phyloP scores from a whole-genome alignment of 2,329 filamentous ascomycete species.

The Trichoderma brevicompactum region DNA sequence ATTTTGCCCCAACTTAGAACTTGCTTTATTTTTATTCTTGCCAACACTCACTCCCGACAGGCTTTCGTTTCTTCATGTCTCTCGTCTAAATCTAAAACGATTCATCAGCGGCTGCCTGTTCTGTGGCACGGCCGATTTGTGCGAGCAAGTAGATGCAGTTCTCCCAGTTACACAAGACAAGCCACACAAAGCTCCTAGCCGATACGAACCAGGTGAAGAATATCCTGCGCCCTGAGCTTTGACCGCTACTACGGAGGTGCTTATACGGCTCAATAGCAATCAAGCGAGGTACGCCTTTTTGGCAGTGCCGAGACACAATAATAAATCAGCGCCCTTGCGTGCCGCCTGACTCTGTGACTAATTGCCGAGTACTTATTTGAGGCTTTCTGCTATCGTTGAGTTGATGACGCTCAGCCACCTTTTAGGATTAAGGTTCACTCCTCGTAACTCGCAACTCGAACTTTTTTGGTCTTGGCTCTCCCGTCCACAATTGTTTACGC shows the following conservation, averaged over 20 bases:
- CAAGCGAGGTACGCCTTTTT: too few relatives aligned
- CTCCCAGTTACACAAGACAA: background rate
- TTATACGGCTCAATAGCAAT: background rate
- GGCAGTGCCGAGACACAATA: background rate
- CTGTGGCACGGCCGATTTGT: conserved; percentile 2
- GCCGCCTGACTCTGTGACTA: too few relatives aligned
- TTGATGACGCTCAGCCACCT: too few relatives aligned
- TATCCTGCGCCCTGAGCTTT: background rate
- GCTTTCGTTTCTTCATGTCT: background rate
- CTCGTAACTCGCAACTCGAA: too few relatives aligned
- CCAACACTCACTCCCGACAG: background rate
- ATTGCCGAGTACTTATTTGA: background rate
- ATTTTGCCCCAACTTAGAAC: too few relatives aligned
- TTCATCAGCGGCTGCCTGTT: conserved; percentile 14
- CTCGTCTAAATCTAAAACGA: conserved; percentile 14
- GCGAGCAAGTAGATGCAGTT: background rate
- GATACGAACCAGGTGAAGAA: background rate
- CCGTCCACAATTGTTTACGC: too few relatives aligned
- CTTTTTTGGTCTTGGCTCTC: too few relatives aligned
- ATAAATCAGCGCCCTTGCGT: background rate
- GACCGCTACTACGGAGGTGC: background rate
- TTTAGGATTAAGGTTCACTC: background rate
- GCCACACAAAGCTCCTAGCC: conserved; percentile 3
- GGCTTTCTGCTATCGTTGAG: background rate
- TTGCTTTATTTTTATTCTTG: too few relatives aligned